A percentile compares a stretch with the other conserved stretches of the same genome.
phyloP scores from a whole-genome alignment of 2,329 filamentous ascomycete species.

The Sporothrix curviconia region DNA sequence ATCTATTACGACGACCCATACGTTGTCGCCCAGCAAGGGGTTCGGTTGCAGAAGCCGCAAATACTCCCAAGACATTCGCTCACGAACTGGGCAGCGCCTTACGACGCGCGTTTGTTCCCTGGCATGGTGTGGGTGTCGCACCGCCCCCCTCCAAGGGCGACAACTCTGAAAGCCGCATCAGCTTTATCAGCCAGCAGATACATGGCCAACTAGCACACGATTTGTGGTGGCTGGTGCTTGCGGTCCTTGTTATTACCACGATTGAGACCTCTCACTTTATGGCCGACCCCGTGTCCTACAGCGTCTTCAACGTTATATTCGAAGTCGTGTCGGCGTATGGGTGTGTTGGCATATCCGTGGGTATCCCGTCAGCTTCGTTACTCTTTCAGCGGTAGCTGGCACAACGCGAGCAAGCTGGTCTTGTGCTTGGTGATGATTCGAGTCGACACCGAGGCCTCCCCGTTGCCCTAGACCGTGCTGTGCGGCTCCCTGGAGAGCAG shows the following conservation, averaged over 20 bases:
- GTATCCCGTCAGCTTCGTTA: slow-evolving; percentile 45
- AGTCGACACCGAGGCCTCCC: slow-evolving; percentile 48
- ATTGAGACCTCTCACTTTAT: slow-evolving; percentile 51
- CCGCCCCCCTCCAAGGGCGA: slow-evolving; percentile 18
- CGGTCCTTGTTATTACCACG: slow-evolving; percentile 52
- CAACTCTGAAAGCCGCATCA: slow-evolving; percentile 35
- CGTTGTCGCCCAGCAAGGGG: background rate
- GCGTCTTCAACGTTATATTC: slow-evolving; percentile 53
- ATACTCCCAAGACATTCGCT: background rate
- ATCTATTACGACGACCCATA: slow-evolving; percentile 40
- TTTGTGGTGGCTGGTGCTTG: slow-evolving; percentile 57
- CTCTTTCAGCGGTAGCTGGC: slow-evolving; percentile 50
- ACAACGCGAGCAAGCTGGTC: slow-evolving; percentile 45
- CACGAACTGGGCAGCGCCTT: slow-evolving; percentile 23
- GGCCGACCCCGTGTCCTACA: slow-evolving; percentile 45
- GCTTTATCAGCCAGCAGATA: slow-evolving; percentile 49
- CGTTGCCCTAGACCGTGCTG: slow-evolving; percentile 49
- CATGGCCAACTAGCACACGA: slow-evolving; percentile 57
- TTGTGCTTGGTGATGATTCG: slow-evolving; percentile 51
- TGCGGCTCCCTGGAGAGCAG: slow-evolving; percentile 33
- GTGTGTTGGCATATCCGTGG: slow-evolving; percentile 52
- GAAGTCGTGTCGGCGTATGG: slow-evolving; percentile 53
- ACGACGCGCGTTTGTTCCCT: slow-evolving; percentile 32
- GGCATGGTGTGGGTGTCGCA: slow-evolving; percentile 39
- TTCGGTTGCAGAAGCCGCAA: background rate